phyloP scores from a whole-genome alignment of 768 basidiomycete species.

The Leccinum disarticulatum region DNA sequence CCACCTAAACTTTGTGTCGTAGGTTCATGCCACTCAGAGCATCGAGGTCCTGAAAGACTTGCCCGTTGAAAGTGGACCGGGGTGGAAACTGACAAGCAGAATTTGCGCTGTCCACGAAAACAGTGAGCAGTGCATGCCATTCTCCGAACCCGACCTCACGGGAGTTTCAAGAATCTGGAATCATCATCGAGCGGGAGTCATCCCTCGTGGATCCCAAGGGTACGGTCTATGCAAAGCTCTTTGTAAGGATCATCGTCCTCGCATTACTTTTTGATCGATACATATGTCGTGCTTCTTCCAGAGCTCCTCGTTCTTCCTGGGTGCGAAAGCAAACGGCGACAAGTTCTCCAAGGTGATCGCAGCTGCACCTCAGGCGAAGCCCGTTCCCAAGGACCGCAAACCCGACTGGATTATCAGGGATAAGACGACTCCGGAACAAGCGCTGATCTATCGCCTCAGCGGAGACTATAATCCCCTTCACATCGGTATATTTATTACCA shows the following conservation, averaged over 20 bases:
- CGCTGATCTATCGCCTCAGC: conserved; percentile 67
- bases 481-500: conserved; percentile 46
- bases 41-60: conserved; percentile 81
- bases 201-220: conserved; percentile 63
- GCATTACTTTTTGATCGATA: not conserved
- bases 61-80: conserved; percentile 70
- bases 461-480: conserved; percentile 83
- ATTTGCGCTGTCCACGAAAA: conserved; percentile 78
- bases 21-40: conserved; percentile 80
- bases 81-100: conserved; percentile 71
- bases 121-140: conserved; percentile 46
- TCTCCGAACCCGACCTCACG: not conserved
- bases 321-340: conserved; percentile 60
- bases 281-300: conserved; percentile 20
- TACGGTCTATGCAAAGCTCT: conserved; percentile 59
- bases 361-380: conserved; percentile 58
- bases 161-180: conserved; percentile 59
- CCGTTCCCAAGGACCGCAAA: conserved; percentile 57
- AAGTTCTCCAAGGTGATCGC: conserved; percentile 65
- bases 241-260: conserved; percentile 39
- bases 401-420: conserved; percentile 64
- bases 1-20: not conserved
- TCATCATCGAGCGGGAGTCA: conserved; percentile 66
- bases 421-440: conserved; percentile 64
- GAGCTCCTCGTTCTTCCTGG: conserved; percentile 69